These are phyloP conservation scores for Rhizopus sp. DNA, from an alignment of 371 early-diverging fungal species.

Conservation along the genomic window DNA sequence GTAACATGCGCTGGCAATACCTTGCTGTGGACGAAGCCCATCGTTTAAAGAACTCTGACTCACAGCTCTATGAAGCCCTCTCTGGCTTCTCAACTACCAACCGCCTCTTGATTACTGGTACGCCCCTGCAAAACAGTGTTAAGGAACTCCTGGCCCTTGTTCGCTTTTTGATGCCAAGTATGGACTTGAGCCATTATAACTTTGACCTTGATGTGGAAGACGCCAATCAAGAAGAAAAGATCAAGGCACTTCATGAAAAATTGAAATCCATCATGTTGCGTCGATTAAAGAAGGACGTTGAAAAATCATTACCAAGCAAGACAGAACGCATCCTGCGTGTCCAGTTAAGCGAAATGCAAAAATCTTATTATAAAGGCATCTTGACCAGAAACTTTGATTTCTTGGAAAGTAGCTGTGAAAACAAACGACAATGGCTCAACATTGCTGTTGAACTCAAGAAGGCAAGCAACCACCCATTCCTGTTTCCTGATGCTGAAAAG, in stretches of 20 bases:
- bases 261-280: constrained; percentile 92
- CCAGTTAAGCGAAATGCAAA: constrained; percentile 88
- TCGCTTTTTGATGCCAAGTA: constrained; percentile 84
- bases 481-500: constrained; percentile 91
- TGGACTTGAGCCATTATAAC: constrained; percentile 67
- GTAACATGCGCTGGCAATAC: constrained; percentile 81
- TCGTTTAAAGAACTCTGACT: constrained; percentile 88
- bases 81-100: constrained; percentile 75
- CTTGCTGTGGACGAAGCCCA: constrained; percentile 93
- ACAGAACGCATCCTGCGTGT: constrained; percentile 95
- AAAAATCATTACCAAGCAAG: constrained; percentile 94
- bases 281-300: constrained; percentile 97
- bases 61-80: constrained; percentile 84
- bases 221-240: constrained; percentile 77
- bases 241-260: constrained; percentile 80
- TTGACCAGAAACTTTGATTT: constrained; percentile 90
- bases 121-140: constrained; percentile 88
- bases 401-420: constrained; percentile 83
- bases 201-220: constrained; percentile 63
- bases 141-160: constrained; percentile 83
- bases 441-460: constrained; percentile 98
- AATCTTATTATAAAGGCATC: constrained; percentile 92
- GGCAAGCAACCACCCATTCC: constrained; percentile 98
- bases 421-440: constrained; percentile 89
- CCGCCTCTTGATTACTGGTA: constrained; percentile 87